Evolutionary conservation across 2,329 filamentous ascomycete species (phyloP).

Genomic region (Aphanocladium album): DNA sequence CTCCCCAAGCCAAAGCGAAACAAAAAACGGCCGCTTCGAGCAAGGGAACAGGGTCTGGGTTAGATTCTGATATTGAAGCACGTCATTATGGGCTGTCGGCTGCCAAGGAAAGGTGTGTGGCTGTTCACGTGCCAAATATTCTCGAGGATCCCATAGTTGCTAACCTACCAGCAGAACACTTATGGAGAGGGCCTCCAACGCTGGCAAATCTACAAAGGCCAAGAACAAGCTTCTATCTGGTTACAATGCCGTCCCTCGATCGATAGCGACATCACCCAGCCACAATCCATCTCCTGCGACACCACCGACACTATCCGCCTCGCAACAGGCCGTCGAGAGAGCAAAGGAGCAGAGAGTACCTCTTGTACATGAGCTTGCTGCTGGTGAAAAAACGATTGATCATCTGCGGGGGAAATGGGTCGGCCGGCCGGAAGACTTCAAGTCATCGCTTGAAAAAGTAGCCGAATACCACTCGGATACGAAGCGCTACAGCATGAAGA

Average conservation of each 20-base stretch:
- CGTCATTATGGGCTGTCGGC: constrained; percentile 39
- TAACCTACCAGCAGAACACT: constrained; percentile 30
- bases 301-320: constrained; percentile 44
- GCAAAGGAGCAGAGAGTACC: constrained; percentile 48
- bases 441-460: constrained; percentile 51
- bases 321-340: constrained; percentile 47
- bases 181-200: constrained; percentile 28
- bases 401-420: constrained; percentile 47
- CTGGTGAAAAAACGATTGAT: constrained; percentile 45
- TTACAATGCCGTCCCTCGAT: constrained; percentile 33
- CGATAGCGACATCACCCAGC: constrained; percentile 50
- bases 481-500: constrained; percentile 52
- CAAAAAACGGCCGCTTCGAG: constrained; percentile 26
- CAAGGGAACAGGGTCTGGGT: constrained; percentile 34
- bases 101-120: constrained; percentile 31
- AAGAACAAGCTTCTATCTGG: constrained; percentile 41
- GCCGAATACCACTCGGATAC: constrained; percentile 45
- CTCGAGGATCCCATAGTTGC: constrained; percentile 16
- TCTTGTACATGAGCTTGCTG: constrained; percentile 58
- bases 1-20: constrained; percentile 25
- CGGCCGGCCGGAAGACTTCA: constrained; percentile 50
- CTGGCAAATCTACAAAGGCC: constrained; percentile 31
- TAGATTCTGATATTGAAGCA: constrained; percentile 46
- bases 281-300: constrained; percentile 51
- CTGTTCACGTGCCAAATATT: not conserved